Conservation (phyloP, 2,329 filamentous ascomycete genomes). For the Diaporthe sp. region DNA sequence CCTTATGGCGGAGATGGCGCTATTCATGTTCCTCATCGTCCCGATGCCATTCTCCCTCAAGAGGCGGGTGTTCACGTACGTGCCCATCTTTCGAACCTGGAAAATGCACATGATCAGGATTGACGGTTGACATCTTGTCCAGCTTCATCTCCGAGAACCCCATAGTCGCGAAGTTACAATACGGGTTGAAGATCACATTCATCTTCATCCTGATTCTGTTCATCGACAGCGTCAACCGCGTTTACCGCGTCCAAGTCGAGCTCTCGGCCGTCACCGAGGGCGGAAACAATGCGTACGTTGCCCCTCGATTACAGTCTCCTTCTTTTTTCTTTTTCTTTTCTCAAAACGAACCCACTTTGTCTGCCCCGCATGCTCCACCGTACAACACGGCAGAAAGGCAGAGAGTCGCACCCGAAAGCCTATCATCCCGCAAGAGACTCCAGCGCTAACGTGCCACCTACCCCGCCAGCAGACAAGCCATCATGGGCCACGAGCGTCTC, state of each 20-base stretch:
- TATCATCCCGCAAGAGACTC: not conserved
- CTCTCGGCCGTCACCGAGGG: constrained; percentile 79
- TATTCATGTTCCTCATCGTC: constrained; percentile 85
- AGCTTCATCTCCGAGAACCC: constrained; percentile 95
- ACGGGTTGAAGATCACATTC: constrained; percentile 98
- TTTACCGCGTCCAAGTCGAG: constrained; percentile 96
- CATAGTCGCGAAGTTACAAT: constrained; percentile 90
- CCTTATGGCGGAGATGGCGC: constrained; percentile 84
- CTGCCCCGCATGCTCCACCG: constrained; percentile 4
- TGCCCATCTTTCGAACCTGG: not conserved
- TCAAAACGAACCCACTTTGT: constrained; percentile 7
- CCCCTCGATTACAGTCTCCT: not conserved
- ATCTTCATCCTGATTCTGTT: constrained; percentile 99
- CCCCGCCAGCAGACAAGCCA: constrained; percentile 63
- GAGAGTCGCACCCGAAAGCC: not conserved
- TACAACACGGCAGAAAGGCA: not conserved
- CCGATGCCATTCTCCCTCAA: constrained; percentile 90
- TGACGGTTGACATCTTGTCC: constrained; percentile 1
- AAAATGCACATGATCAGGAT: not conserved
- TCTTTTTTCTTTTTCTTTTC: not conserved
- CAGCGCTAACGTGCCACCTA: constrained; percentile 41
- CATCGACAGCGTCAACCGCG: constrained; percentile 94
- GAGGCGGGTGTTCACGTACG: constrained; percentile 84
- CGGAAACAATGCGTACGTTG: constrained; percentile 62
- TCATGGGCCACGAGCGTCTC: constrained; percentile 93